Evolutionary conservation across 2,329 filamentous ascomycete species (phyloP).

Genomic region (Geoglossum cookeanum): DNA sequence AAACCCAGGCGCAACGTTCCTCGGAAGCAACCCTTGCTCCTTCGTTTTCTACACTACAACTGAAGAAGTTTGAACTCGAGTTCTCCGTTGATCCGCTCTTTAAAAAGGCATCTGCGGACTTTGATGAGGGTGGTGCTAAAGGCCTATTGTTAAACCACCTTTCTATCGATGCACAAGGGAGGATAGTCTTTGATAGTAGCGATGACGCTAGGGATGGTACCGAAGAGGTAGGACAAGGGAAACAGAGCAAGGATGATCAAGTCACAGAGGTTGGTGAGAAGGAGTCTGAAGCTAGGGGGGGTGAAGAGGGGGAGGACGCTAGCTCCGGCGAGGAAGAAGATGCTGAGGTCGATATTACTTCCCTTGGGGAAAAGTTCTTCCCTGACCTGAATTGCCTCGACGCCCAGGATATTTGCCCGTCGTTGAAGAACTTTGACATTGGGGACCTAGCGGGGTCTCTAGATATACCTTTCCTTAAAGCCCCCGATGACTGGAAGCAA

Average conservation of each 20-base stretch:
- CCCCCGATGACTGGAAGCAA: constrained; percentile 66
- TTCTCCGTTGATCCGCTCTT: constrained; percentile 96
- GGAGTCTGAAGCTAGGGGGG: constrained; percentile 20
- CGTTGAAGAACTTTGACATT: constrained; percentile 81
- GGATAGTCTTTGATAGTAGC: constrained; percentile 96
- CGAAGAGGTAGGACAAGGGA: constrained; percentile 18
- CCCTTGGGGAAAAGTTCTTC: constrained; percentile 67
- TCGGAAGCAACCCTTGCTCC: constrained; percentile 86
- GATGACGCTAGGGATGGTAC: constrained; percentile 50
- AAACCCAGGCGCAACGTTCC: constrained; percentile 43
- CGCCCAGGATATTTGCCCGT: constrained; percentile 82
- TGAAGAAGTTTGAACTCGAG: constrained; percentile 96
- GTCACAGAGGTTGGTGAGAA: constrained; percentile 20
- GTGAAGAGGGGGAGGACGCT: constrained; percentile 4
- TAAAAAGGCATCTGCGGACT: constrained; percentile 96
- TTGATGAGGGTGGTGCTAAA: constrained; percentile 94
- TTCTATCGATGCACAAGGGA: constrained; percentile 78
- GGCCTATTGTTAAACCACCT: constrained; percentile 87
- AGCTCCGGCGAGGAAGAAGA: constrained; percentile 26
- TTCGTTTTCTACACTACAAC: constrained; percentile 69
- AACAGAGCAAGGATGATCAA: constrained; percentile 11
- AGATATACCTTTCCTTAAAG: constrained; percentile 82
- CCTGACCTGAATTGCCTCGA: constrained; percentile 60
- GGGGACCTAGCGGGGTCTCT: constrained; percentile 69
- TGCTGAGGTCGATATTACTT: constrained; percentile 50